Conservation (phyloP, 1,284 basidiomycete genomes). For the Wallemia mellicola region DNA sequence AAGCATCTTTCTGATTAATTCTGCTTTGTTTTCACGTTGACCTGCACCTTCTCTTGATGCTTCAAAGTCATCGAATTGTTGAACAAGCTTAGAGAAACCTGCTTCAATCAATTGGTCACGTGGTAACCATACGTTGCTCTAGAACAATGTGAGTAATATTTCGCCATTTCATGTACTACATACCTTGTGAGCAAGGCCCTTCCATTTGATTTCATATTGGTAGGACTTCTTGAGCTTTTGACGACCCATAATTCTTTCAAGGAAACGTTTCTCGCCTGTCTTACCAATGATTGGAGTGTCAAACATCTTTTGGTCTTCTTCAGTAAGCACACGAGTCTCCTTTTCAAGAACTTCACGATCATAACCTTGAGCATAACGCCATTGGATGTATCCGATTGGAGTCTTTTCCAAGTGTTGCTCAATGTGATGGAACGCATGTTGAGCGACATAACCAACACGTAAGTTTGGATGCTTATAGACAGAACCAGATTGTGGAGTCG, state of each 20-base stretch:
- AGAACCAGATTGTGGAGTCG: conserved; percentile 63
- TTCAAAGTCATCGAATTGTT: conserved; percentile 91
- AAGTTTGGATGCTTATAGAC: conserved; percentile 90
- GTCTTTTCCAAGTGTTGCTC: conserved; percentile 84
- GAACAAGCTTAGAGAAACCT: conserved; percentile 69
- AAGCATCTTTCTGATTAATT: conserved; percentile 56
- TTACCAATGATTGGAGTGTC: conserved; percentile 72
- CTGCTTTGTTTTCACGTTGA: conserved; percentile 44
- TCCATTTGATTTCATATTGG: conserved; percentile 94
- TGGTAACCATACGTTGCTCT: conserved; percentile 66
- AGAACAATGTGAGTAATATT: neutral
- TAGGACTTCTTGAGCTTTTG: conserved; percentile 91
- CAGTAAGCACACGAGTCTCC: conserved; percentile 60
- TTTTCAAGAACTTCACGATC: conserved; percentile 89
- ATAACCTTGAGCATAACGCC: conserved; percentile 97
- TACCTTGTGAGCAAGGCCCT: conserved; percentile 58
- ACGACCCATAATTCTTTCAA: conserved; percentile 29
- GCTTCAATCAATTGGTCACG: conserved; percentile 65
- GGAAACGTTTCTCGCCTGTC: conserved; percentile 66
- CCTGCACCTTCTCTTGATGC: conserved; percentile 79
- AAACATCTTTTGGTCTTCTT: conserved; percentile 51
- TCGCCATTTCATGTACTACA: neutral
- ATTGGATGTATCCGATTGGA: conserved; percentile 83
- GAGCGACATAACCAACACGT: conserved; percentile 89
- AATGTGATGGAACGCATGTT: conserved; percentile 76